These are phyloP conservation scores for Hypholoma fasciculare DNA, from an alignment of 768 basidiomycete species.

Conservation along the genomic window DNA sequence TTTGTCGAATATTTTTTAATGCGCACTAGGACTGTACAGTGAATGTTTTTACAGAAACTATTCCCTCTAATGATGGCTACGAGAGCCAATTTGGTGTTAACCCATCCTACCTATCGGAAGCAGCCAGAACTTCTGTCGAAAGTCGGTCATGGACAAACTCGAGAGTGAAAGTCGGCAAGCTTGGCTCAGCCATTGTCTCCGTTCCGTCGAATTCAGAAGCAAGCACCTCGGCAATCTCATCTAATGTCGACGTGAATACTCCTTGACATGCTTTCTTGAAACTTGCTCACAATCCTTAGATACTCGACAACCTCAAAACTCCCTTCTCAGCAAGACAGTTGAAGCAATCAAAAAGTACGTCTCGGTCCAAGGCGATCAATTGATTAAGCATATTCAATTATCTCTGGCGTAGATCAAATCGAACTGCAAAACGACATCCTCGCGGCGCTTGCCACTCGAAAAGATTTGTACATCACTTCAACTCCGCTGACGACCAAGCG, in stretches of 20 bases:
- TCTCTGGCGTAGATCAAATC: slow-evolving; percentile 36
- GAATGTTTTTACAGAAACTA: slow-evolving; percentile 4
- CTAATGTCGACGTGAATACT: slow-evolving; percentile 33
- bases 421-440: slow-evolving; percentile 68
- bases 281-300: slow-evolving; percentile 31
- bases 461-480: slow-evolving; percentile 77
- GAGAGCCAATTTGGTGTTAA: slow-evolving; percentile 74
- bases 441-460: slow-evolving; percentile 62
- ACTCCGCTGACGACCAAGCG: slow-evolving; percentile 65
- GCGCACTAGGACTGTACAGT: not conserved
- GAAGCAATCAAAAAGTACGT: slow-evolving; percentile 53
- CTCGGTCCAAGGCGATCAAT: not conserved
- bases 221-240: slow-evolving; percentile 23
- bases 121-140: slow-evolving; percentile 53
- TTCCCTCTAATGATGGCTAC: slow-evolving; percentile 45
- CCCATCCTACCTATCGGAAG: slow-evolving; percentile 50
- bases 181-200: slow-evolving; percentile 57
- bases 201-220: slow-evolving; percentile 41
- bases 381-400: not conserved
- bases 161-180: slow-evolving; percentile 49
- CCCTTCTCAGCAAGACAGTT: slow-evolving; percentile 56
- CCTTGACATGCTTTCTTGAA: not conserved
- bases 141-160: slow-evolving; percentile 55
- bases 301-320: slow-evolving; percentile 54
- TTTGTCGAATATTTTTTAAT: slow-evolving; percentile 11